Percentiles rank a stretch among this genome's conserved stretches.
phyloP scores from a whole-genome alignment of 2,329 filamentous ascomycete genomes.

The Fusarium buxicola region DNA sequence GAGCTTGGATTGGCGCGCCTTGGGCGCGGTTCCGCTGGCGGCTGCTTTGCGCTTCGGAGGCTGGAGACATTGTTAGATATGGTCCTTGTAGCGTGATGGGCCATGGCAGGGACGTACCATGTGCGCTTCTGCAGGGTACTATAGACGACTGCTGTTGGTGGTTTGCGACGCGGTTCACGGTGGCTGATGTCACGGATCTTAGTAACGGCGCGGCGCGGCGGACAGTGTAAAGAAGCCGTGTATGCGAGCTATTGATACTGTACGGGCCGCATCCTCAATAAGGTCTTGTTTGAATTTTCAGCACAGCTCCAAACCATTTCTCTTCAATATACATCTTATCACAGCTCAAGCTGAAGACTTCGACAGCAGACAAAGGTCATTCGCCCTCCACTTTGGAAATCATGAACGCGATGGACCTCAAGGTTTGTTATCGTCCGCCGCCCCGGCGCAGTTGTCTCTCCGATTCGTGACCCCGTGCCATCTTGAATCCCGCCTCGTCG shows the following conservation, averaged over 20 bases:
- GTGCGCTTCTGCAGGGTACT: constrained; percentile 17
- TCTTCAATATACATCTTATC: constrained; percentile 8
- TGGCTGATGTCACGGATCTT: constrained; percentile 39
- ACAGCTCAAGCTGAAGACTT: constrained; percentile 6
- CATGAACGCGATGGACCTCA: constrained; percentile 22
- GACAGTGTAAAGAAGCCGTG: constrained; percentile 24
- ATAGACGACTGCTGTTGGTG: background rate
- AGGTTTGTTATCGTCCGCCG: constrained; percentile 37
- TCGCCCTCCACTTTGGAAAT: constrained; percentile 16
- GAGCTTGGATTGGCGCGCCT: constrained; percentile 80
- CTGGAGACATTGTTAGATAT: constrained; percentile 46
- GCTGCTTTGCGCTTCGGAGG: constrained; percentile 65
- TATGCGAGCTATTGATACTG: background rate
- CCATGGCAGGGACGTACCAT: constrained; percentile 23
- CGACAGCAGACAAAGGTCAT: constrained; percentile 1
- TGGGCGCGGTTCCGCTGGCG: constrained; percentile 47
- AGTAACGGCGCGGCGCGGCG: background rate
- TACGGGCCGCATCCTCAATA: constrained; percentile 21
- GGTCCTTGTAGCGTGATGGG: background rate
- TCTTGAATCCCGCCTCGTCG: background rate
- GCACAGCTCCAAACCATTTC: background rate
- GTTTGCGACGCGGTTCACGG: constrained; percentile 17
- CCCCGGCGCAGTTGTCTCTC: background rate
- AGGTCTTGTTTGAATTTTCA: constrained; percentile 31
- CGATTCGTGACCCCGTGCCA: constrained; percentile 4